A percentile compares a stretch with the other conserved stretches of the same genome.
Conservation (phyloP, 2,329 filamentous ascomycete genomes). For the Aspergillus felis region DNA sequence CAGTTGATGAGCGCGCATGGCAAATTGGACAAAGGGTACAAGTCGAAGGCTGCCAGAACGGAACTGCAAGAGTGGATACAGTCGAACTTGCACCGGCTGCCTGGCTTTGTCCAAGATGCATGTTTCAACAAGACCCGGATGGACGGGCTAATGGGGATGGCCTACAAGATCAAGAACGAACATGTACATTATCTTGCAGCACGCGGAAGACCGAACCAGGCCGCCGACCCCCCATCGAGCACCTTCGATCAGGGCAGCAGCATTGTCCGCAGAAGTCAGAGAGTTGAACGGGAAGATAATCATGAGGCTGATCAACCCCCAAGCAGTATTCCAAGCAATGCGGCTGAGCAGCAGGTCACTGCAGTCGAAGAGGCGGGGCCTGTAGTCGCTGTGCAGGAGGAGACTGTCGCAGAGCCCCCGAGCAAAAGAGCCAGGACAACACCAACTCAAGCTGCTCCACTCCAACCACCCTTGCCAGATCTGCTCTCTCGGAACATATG, state of each 20-base stretch:
- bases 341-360: neutral
- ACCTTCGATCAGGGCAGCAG: neutral
- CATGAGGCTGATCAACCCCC: neutral
- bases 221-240: neutral
- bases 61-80: neutral
- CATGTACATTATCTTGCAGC: neutral
- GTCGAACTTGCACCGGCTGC: neutral
- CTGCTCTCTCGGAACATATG: constrained; percentile 1
- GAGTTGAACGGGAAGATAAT: neutral
- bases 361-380: neutral
- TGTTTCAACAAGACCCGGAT: neutral
- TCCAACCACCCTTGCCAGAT: neutral
- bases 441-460: neutral
- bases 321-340: neutral
- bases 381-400: neutral
- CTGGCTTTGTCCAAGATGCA: neutral
- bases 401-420: neutral
- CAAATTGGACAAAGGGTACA: neutral
- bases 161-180: constrained; percentile 1
- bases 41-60: neutral
- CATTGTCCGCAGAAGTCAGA: neutral
- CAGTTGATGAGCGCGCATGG: neutral
- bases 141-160: constrained; percentile 1
- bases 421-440: neutral
- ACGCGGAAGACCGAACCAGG: neutral